Evolutionary conservation across 305 asterid species (phyloP).

Genomic region (Solanum hybrid): DNA sequence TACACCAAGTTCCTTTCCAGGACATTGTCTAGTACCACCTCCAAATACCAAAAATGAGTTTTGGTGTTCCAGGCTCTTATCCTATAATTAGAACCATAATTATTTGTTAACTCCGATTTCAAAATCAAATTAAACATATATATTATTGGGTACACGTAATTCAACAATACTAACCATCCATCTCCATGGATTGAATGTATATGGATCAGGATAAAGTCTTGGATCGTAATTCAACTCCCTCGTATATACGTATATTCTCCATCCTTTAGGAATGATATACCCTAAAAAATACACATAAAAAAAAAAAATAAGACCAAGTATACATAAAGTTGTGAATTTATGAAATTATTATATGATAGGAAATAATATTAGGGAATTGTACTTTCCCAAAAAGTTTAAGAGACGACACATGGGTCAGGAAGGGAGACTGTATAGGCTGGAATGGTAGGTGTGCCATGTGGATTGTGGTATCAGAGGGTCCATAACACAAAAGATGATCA

Average conservation of each 20-base stretch:
- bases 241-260: constrained; percentile 98
- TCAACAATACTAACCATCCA: constrained; percentile 68
- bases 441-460: constrained; percentile 91
- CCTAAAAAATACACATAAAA: constrained; percentile 37
- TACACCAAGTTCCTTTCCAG: constrained; percentile 93
- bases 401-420: constrained; percentile 55
- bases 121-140: not conserved
- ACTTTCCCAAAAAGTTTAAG: not conserved
- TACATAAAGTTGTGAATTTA: not conserved
- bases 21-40: constrained; percentile 96
- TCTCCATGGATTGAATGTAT: constrained; percentile 93
- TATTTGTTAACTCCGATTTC: not conserved
- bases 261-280: constrained; percentile 73
- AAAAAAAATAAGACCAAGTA: not conserved
- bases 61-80: constrained; percentile 57
- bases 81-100: constrained; percentile 32
- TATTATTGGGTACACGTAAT: not conserved
- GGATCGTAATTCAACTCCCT: constrained; percentile 95
- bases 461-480: constrained; percentile 85
- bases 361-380: not conserved
- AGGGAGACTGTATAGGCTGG: constrained; percentile 73
- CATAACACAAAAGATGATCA: constrained; percentile 41
- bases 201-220: constrained; percentile 70
- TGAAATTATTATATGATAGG: not conserved
- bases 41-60: constrained; percentile 79